Base-by-base conservation (phyloP, 225 moss, liverwort and hornwort genomes). In the Ulota crispa region DNA sequence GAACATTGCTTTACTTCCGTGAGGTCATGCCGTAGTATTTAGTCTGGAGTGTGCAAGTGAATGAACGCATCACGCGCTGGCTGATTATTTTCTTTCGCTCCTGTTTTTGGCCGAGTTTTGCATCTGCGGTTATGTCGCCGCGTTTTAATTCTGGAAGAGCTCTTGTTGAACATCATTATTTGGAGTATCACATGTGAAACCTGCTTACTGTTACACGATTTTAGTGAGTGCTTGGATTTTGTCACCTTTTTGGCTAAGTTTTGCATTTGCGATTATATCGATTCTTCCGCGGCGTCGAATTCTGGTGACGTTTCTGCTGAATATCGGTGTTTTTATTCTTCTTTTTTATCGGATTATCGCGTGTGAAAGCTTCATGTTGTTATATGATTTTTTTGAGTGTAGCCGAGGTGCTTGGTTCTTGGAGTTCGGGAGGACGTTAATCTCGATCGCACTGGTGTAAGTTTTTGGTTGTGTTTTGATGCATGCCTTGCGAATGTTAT, bases 401-500 rank as follows among this genome's bases (percentile, higher is more conserved):
- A 24, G 20, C 39, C 16, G 20, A 55, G 19, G 4, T 57, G 21
- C 57, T 82, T 43, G 9, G 11, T 27, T 70, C 63, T 56, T 31
- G 65, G 26, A 50, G 67, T 41, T 30, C 10, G 13, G 72, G 47
- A 65, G 32, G 28, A 42, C 0, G 43, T 42, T 37, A 3, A 45
- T 68, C 73, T 73, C 1, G 30, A 54, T 42, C 27, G 20, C 31
- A 37, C 3, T 1, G 23, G 55, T 41, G 10, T 36, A 23, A 36
- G 28, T 76, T 59, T 67, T 3, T 72, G 78, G 41, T 31, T 75
- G 9, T 78, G 45, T 55, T 57, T 6, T 64, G 57, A 74, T 70
- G 31, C 28, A 14, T 0, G 14, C 3, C 20, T 5, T 67, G 31
- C 7, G 55, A 45, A 60, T 36, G 18, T 68, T 41, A 14, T 20